phyloP scores from a whole-genome alignment of 2,329 filamentous ascomycete genomes.

The Aspergillus transmontanensis region DNA sequence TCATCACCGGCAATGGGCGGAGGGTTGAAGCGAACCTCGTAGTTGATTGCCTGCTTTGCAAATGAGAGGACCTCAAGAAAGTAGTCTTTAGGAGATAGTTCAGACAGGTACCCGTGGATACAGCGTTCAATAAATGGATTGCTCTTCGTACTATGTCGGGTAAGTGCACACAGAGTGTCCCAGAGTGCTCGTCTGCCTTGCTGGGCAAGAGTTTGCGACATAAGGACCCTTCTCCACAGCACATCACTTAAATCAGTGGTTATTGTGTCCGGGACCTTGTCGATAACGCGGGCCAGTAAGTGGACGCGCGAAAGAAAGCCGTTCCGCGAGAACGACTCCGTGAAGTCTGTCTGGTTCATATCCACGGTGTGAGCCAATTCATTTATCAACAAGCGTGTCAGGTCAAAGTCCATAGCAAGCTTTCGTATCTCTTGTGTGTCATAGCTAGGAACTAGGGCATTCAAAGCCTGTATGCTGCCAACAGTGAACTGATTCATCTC shows the following conservation, averaged over 20 bases:
- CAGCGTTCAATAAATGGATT: constrained; percentile 49
- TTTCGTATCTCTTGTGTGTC: constrained; percentile 56
- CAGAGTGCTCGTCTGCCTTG: constrained; percentile 69
- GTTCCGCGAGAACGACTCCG: constrained; percentile 41
- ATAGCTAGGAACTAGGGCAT: constrained; percentile 45
- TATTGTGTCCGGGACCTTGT: constrained; percentile 64
- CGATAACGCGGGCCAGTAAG: constrained; percentile 62
- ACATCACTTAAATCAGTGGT: constrained; percentile 61
- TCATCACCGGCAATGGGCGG: constrained; percentile 46
- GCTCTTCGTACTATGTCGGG: constrained; percentile 29
- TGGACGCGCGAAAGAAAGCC: constrained; percentile 58
- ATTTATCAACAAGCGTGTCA: constrained; percentile 64
- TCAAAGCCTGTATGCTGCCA: constrained; percentile 72
- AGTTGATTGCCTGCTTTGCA: constrained; percentile 44
- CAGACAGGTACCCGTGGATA: constrained; percentile 46
- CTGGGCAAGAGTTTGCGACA: constrained; percentile 60
- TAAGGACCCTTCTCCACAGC: constrained; percentile 75
- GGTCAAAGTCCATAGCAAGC: constrained; percentile 63
- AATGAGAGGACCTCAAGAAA: constrained; percentile 45
- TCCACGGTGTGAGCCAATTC: constrained; percentile 63
- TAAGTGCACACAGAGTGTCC: constrained; percentile 60
- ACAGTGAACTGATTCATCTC: constrained; percentile 65
- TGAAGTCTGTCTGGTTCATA: constrained; percentile 45
- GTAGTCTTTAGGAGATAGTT: constrained; percentile 41
- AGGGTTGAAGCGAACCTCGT: constrained; percentile 60